Conservation (phyloP, 495 filamentous ascomycete genomes). For the Gamarada debralockiae region DNA sequence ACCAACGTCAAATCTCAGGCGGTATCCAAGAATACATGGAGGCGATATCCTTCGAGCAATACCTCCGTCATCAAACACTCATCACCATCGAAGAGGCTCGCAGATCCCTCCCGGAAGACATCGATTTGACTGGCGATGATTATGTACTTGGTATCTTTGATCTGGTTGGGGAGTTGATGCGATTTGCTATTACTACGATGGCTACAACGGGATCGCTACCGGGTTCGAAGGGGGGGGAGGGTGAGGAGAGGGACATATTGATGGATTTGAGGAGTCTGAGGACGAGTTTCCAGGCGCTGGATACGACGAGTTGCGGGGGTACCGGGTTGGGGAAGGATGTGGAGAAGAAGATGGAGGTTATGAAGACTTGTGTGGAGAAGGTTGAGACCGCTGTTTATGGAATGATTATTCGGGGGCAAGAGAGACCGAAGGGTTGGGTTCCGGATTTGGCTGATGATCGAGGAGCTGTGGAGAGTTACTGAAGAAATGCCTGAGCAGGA, state of each 20-base stretch:
- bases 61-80: conserved; percentile 71
- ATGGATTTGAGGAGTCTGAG: conserved; percentile 72
- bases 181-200: conserved; percentile 82
- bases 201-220: conserved; percentile 58
- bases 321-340: conserved; percentile 56
- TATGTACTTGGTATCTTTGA: conserved; percentile 92
- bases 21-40: conserved; percentile 94
- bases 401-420: conserved; percentile 76
- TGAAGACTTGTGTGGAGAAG: conserved; percentile 86
- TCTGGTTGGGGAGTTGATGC: conserved; percentile 91
- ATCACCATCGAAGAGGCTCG: conserved; percentile 59
- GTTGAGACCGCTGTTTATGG: conserved; percentile 89
- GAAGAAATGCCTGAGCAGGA: too few relatives aligned
- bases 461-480: conserved; percentile 23
- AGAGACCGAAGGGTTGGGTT: conserved; percentile 89
- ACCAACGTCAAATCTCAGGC: conserved; percentile 66
- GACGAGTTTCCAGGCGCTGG: conserved; percentile 65
- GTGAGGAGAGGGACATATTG: conserved; percentile 53
- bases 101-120: conserved; percentile 8
- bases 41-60: conserved; percentile 70
- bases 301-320: conserved; percentile 36
- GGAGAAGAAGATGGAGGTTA: conserved; percentile 79
- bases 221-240: conserved; percentile 23
- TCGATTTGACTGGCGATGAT: conserved; percentile 73
- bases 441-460: conserved; percentile 62